Evolutionary conservation across 768 basidiomycete species (phyloP).

Genomic region (Floccularia luteovirens): DNA sequence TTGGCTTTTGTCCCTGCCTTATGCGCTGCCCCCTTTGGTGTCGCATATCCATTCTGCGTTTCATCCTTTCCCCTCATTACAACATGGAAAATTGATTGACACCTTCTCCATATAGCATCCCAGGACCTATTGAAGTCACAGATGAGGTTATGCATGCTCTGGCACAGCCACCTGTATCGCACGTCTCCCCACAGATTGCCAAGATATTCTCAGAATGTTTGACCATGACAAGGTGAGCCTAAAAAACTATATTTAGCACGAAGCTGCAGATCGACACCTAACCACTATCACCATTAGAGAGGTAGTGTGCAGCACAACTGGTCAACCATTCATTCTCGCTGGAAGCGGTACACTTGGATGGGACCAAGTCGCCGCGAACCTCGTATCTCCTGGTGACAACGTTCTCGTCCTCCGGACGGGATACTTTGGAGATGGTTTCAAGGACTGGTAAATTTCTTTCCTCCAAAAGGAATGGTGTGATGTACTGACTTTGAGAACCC

Average conservation of each 20-base stretch:
- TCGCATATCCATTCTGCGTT: too few relatives aligned
- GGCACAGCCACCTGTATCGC: conserved; percentile 74
- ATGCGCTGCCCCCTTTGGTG: too few relatives aligned
- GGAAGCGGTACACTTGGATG: conserved; percentile 89
- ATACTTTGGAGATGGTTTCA: conserved; percentile 85
- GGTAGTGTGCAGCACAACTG: conserved; percentile 58
- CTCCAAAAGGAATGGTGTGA: not conserved
- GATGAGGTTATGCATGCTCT: conserved; percentile 71
- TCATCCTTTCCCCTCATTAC: too few relatives aligned
- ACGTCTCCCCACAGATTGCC: conserved; percentile 78
- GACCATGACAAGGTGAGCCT: conserved; percentile 53
- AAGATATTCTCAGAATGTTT: conserved; percentile 75
- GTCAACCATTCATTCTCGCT: conserved; percentile 78
- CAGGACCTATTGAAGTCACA: conserved; percentile 43
- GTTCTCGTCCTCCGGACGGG: conserved; percentile 79
- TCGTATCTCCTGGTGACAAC: conserved; percentile 65
- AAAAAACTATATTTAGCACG: not conserved
- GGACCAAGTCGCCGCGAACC: conserved; percentile 86
- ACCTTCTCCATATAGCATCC: conserved; percentile 26
- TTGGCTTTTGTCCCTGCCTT: too few relatives aligned
- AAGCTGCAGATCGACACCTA: not conserved
- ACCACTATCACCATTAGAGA: conserved; percentile 28
- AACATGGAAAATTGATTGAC: too few relatives aligned
- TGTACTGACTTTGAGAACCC: not conserved
- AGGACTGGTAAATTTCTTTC: conserved; percentile 52